Percentiles rank a stretch among this genome's conserved stretches.
Conservation (phyloP, 768 basidiomycete species). For the Sutorius australiensis region DNA sequence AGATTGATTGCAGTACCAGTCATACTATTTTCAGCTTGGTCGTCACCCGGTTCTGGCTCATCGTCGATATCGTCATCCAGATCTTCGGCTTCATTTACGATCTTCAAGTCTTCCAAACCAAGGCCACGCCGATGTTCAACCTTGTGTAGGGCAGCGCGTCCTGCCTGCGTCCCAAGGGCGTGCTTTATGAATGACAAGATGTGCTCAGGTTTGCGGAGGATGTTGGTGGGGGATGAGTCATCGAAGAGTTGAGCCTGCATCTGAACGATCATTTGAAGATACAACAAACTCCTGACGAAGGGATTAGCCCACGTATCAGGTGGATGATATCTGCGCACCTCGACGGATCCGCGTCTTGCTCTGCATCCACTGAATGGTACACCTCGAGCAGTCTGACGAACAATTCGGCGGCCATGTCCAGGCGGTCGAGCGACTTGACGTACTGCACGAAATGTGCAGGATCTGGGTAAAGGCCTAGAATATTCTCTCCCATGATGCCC, state of each 20-base stretch:
- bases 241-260: conserved; percentile 70
- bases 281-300: conserved; percentile 55
- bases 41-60: conserved; percentile 37
- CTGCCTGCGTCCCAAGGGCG: conserved; percentile 50
- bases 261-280: conserved; percentile 76
- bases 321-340: conserved; percentile 13
- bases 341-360: conserved; percentile 20
- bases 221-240: conserved; percentile 49
- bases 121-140: conserved; percentile 17
- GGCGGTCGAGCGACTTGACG: conserved; percentile 59
- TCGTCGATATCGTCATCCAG: conserved; percentile 57
- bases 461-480: conserved; percentile 72
- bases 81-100: conserved; percentile 34
- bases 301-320: conserved; percentile 3
- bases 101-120: conserved; percentile 35
- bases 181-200: conserved; percentile 82
- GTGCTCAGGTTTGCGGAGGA: conserved; percentile 61
- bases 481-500: conserved; percentile 42
- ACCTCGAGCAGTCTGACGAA: conserved; percentile 72
- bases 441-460: conserved; percentile 65
- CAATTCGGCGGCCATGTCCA: conserved; percentile 67
- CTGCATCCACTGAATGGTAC: conserved; percentile 43
- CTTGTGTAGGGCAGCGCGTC: conserved; percentile 1
- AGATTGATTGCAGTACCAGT: conserved; percentile 74
- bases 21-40: conserved; percentile 58